Evolutionary conservation across 192 early-diverging fungal genomes (phyloP).

Genomic region (Coemansia asiatica): DNA sequence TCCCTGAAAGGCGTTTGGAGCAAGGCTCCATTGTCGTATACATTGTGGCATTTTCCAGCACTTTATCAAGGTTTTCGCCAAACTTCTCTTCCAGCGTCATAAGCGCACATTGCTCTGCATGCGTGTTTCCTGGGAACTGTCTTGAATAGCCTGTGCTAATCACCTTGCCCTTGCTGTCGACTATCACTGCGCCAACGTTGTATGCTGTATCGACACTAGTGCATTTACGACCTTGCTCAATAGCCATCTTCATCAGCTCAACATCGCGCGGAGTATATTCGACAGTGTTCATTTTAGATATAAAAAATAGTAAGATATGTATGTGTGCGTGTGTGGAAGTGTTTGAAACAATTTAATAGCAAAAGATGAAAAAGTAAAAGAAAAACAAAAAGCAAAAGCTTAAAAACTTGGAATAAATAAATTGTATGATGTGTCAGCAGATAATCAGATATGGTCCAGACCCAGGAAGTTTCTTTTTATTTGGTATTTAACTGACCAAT

Average conservation of each 20-base stretch:
- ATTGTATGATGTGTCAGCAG: no score
- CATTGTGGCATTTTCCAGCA: slow-evolving; percentile 1
- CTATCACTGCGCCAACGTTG: slow-evolving; percentile 88
- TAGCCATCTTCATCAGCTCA: slow-evolving; percentile 73
- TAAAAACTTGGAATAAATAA: no score
- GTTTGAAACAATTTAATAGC: neutral
- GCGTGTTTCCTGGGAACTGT: slow-evolving; percentile 94
- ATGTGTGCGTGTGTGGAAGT: neutral
- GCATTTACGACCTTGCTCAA: slow-evolving; percentile 72
- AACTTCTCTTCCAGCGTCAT: slow-evolving; percentile 54
- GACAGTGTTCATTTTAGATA: neutral
- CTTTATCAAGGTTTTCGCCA: neutral
- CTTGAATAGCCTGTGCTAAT: slow-evolving; percentile 86
- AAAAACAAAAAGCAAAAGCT: neutral
- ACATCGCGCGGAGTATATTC: slow-evolving; percentile 36
- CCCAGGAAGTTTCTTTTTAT: neutral
- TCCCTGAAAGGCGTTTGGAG: slow-evolving; percentile 80
- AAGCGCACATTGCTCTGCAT: slow-evolving; percentile 93
- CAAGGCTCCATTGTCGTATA: slow-evolving; percentile 99
- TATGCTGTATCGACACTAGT: slow-evolving; percentile 75
- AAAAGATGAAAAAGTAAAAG: neutral
- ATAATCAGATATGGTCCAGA: no score
- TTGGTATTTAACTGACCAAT: slow-evolving; percentile 45
- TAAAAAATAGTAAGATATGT: neutral
- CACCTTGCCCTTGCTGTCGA: slow-evolving; percentile 36